Percentiles rank a stretch among this genome's conserved stretches.
These are phyloP conservation scores for Apiotrichum mycotoxinovorans DNA, from an alignment of 1,284 basidiomycete species.

Conservation along the genomic window DNA sequence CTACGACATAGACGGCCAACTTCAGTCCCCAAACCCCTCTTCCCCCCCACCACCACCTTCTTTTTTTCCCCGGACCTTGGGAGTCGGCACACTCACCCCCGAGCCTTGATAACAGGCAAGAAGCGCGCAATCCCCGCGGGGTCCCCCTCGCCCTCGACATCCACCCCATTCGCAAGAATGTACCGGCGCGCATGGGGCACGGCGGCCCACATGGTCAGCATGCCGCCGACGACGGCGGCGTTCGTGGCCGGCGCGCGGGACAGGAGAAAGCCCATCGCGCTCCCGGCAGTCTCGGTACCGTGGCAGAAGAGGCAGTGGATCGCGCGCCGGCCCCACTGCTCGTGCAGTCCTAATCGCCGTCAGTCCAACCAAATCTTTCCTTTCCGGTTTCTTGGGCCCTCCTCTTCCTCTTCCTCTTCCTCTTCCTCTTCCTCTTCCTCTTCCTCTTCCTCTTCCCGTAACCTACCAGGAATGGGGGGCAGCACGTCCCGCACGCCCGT, in stretches of 20 bases:
- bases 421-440: no score
- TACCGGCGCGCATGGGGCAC: slow-evolving; percentile 19
- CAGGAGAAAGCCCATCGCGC: slow-evolving; percentile 30
- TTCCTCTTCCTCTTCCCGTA: no score
- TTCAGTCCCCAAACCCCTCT: not conserved
- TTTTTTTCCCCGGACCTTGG: no score
- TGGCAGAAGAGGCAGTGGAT: slow-evolving; percentile 40
- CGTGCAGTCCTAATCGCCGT: slow-evolving; percentile 25
- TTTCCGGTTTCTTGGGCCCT: not conserved
- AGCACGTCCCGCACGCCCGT: slow-evolving; percentile 32
- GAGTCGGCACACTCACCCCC: slow-evolving; percentile 26
- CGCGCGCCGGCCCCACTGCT: slow-evolving; percentile 29
- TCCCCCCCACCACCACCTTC: not conserved
- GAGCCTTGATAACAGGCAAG: slow-evolving; percentile 12
- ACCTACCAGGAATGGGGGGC: slow-evolving; percentile 30
- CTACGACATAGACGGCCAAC: no score
- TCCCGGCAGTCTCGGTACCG: slow-evolving; percentile 31
- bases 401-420: not conserved
- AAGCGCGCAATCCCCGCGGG: slow-evolving; percentile 19
- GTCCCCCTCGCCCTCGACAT: slow-evolving; percentile 18
- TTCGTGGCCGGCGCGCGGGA: slow-evolving; percentile 15
- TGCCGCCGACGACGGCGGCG: slow-evolving; percentile 15
- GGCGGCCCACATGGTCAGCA: slow-evolving; percentile 27
- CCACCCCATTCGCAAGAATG: slow-evolving; percentile 31
- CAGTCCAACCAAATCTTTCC: not conserved